Evolutionary conservation across 257 asterid species (phyloP).

Genomic region (Mentha longifolia): DNA sequence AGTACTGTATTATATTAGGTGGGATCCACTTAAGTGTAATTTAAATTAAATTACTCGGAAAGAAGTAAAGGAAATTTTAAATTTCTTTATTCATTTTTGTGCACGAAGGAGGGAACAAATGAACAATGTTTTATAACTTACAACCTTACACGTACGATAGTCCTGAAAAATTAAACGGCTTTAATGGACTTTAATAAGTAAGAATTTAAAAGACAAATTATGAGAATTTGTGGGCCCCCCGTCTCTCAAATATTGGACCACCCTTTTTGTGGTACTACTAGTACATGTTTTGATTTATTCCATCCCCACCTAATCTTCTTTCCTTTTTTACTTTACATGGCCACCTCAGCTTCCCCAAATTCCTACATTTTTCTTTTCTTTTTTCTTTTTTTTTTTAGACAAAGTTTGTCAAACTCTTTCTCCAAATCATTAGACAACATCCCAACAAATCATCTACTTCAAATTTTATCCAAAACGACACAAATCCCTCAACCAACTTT

Average conservation of each 20-base stretch:
- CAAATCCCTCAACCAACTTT: neutral
- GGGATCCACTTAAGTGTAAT: too few relatives aligned
- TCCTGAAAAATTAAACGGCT: conserved; percentile 24
- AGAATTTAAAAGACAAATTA: conserved; percentile 40
- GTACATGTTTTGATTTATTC: too few relatives aligned
- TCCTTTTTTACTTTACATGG: too few relatives aligned
- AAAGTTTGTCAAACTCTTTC: neutral
- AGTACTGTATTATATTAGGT: too few relatives aligned
- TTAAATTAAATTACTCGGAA: too few relatives aligned
- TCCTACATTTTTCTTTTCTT: too few relatives aligned
- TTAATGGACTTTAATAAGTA: conserved; percentile 36
- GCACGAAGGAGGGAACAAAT: neutral
- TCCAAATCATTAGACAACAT: neutral
- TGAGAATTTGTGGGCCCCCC: conserved; percentile 13
- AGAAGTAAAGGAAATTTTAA: too few relatives aligned
- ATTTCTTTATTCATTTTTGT: neutral
- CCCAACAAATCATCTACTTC: too few relatives aligned
- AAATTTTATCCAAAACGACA: neutral
- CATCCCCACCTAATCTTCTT: too few relatives aligned
- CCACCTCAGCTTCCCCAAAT: neutral
- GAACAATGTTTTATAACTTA: neutral
- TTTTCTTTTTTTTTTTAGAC: neutral
- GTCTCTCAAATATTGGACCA: too few relatives aligned
- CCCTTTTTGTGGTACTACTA: too few relatives aligned
- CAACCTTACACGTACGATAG: conserved; percentile 34